phyloP scores from a whole-genome alignment of 805 yeast genomes.

The Candida methanosorbosa region DNA sequence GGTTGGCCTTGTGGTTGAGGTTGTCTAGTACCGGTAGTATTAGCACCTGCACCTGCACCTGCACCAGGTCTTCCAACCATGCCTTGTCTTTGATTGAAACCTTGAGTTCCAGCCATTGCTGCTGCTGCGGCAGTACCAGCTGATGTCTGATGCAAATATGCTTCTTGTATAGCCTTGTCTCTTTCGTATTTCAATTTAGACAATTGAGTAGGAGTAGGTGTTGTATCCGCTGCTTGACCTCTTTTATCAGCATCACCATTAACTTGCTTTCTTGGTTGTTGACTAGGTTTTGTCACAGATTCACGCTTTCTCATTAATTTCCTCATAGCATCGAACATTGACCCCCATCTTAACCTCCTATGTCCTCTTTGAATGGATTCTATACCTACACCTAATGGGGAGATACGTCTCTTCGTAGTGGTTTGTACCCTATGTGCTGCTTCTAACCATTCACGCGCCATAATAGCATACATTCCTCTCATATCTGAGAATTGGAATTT shows the following conservation, averaged over 20 bases:
- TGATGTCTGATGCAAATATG: slow-evolving; percentile 31
- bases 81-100: slow-evolving; percentile 12
- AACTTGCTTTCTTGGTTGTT: slow-evolving; percentile 25
- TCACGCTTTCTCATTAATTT: slow-evolving; percentile 88
- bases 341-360: slow-evolving; percentile 85
- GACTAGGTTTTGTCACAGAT: slow-evolving; percentile 53
- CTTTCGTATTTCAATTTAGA: slow-evolving; percentile 77
- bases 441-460: slow-evolving; percentile 87
- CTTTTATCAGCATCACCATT: slow-evolving; percentile 18
- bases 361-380: slow-evolving; percentile 95
- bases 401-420: slow-evolving; percentile 77
- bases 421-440: slow-evolving; percentile 85
- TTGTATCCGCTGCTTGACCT: slow-evolving; percentile 35
- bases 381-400: slow-evolving; percentile 88
- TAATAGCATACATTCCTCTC: slow-evolving; percentile 76
- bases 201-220: slow-evolving; percentile 79
- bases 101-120: slow-evolving; percentile 11
- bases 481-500: slow-evolving; percentile 79
- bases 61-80: neutral
- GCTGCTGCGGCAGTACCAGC: slow-evolving; percentile 4
- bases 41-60: slow-evolving; percentile 5
- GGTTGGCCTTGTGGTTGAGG: neutral
- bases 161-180: slow-evolving; percentile 78
- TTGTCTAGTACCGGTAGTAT: slow-evolving; percentile 2
- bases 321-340: slow-evolving; percentile 93